Conservation (phyloP, 192 early-diverging fungal species). For the Pilobolus umbonatus region DNA sequence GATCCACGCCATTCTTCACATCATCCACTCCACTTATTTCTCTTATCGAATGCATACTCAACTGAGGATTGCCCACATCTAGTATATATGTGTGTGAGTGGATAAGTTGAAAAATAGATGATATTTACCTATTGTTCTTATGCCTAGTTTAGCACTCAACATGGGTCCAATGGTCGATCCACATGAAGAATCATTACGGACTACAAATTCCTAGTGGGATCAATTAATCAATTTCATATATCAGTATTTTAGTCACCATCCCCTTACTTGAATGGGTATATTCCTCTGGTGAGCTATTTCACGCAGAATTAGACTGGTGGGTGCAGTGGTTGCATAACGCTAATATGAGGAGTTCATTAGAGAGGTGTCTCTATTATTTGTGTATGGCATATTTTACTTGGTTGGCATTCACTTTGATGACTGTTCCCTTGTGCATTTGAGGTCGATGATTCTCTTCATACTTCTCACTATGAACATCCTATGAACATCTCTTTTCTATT, state of each 20-base stretch:
- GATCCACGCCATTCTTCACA: constrained; percentile 73
- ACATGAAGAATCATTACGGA: constrained; percentile 91
- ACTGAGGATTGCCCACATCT: constrained; percentile 94
- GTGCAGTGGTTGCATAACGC: constrained; percentile 76
- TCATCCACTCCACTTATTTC: constrained; percentile 89
- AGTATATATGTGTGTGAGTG: neutral
- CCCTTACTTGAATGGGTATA: constrained; percentile 67
- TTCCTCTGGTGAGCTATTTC: constrained; percentile 69
- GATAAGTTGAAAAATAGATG: neutral
- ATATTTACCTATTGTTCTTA: constrained; percentile 81
- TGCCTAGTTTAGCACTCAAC: constrained; percentile 89
- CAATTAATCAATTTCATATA: too few relatives aligned
- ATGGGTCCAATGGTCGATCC: constrained; percentile 98
- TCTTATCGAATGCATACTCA: constrained; percentile 97
- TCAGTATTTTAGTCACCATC: too few relatives aligned
- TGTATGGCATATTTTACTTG: constrained; percentile 66
- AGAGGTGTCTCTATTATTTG: too few relatives aligned
- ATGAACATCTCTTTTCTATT: neutral
- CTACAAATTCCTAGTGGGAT: constrained; percentile 69
- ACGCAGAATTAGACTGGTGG: constrained; percentile 64
- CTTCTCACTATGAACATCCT: constrained; percentile 55
- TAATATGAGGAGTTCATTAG: constrained; percentile 12
- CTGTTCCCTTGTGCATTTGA: constrained; percentile 86
- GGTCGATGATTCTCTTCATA: constrained; percentile 94
- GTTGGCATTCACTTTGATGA: constrained; percentile 97